Conservation (phyloP, 495 filamentous ascomycete species). For the Penicillium tannophilum region DNA sequence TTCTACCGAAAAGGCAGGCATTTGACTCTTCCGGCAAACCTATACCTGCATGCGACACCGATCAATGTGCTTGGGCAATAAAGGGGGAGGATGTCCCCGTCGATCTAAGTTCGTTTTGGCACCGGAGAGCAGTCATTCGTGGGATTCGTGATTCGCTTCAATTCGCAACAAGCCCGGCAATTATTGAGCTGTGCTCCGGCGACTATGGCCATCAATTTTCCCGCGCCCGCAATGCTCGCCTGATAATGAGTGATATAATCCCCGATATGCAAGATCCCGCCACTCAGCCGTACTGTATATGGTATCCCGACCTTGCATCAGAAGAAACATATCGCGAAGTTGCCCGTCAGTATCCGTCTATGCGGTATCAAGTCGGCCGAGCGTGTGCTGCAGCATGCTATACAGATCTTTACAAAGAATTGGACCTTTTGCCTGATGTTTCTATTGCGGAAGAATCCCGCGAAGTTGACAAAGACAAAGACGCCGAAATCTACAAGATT, state of each 20-base stretch:
- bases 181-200: conserved; percentile 19
- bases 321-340: conserved; percentile 38
- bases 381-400: conserved; percentile 33
- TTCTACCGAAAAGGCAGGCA: conserved; percentile 21
- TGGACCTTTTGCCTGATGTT: conserved; percentile 30
- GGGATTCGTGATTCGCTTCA: conserved; percentile 19
- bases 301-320: conserved; percentile 38
- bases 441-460: conserved; percentile 33
- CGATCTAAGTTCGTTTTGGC: conserved; percentile 18
- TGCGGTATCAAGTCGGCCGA: conserved; percentile 27
- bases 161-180: conserved; percentile 20
- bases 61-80: conserved; percentile 19
- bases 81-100: conserved; percentile 16
- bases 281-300: conserved; percentile 45
- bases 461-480: conserved; percentile 18
- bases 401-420: conserved; percentile 30
- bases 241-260: conserved; percentile 42
- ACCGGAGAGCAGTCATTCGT: conserved; percentile 19
- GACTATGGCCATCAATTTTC: conserved; percentile 17
- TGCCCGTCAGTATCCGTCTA: conserved; percentile 18
- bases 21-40: conserved; percentile 19
- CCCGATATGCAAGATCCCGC: conserved; percentile 32
- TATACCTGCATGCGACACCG: conserved; percentile 17
- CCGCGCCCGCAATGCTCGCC: conserved; percentile 33
- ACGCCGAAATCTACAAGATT: conserved; percentile 27